Evolutionary conservation across 2,329 filamentous ascomycete genomes (phyloP).

Genomic region (Dendrostoma leiphaemia): DNA sequence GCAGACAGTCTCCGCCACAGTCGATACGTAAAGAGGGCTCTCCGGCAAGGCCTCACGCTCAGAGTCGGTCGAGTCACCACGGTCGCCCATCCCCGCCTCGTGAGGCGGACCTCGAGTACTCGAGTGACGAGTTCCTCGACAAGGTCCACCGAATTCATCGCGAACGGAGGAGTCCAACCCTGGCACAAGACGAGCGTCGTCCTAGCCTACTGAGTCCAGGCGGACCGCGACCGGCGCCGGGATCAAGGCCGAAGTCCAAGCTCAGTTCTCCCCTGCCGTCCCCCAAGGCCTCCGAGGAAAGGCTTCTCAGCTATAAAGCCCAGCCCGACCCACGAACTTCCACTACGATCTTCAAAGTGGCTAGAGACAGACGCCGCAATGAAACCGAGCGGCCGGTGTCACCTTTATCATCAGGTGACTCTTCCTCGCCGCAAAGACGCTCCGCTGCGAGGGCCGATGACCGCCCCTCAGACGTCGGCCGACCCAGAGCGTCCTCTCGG

Average conservation of each 20-base stretch:
- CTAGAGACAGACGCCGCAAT: slow-evolving; percentile 17
- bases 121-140: slow-evolving; percentile 35
- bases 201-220: slow-evolving; percentile 23
- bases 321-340: slow-evolving; percentile 7
- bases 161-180: slow-evolving; percentile 32
- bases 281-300: slow-evolving; percentile 22
- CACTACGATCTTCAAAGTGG: neutral
- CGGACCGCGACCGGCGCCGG: slow-evolving; percentile 14
- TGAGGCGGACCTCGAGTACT: slow-evolving; percentile 34
- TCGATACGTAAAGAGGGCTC: slow-evolving; percentile 31
- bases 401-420: slow-evolving; percentile 28
- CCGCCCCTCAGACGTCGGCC: neutral
- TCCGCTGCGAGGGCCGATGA: slow-evolving; percentile 5
- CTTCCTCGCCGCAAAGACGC: slow-evolving; percentile 26
- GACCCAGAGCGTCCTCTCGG: slow-evolving; percentile 25
- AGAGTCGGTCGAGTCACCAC: slow-evolving; percentile 27
- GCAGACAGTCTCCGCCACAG: slow-evolving; percentile 26
- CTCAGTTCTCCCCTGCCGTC: slow-evolving; percentile 34
- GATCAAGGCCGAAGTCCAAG: slow-evolving; percentile 31
- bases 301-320: neutral
- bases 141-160: slow-evolving; percentile 29
- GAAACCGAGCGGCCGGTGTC: slow-evolving; percentile 24
- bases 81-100: slow-evolving; percentile 24
- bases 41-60: slow-evolving; percentile 25
- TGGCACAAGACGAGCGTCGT: slow-evolving; percentile 33